phyloP scores from a whole-genome alignment of 1,284 basidiomycete genomes.

The Athelia sp. region DNA sequence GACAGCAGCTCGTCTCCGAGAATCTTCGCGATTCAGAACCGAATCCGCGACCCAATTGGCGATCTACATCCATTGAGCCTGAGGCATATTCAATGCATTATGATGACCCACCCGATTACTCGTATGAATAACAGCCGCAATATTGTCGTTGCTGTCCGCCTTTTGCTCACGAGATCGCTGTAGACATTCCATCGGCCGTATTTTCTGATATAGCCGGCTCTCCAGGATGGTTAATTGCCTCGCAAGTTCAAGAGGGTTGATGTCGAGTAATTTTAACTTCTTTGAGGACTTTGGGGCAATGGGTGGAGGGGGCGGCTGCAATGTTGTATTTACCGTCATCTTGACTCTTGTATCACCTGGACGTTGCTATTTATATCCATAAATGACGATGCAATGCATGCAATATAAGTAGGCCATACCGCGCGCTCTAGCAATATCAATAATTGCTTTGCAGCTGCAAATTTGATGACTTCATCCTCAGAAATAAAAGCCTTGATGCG shows the following conservation, averaged over 20 bases:
- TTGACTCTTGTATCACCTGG: slow-evolving; percentile 50
- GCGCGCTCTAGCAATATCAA: slow-evolving; percentile 70
- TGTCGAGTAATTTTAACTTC: slow-evolving; percentile 81
- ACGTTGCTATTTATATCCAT: slow-evolving; percentile 37
- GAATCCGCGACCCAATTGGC: slow-evolving; percentile 94
- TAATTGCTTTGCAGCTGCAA: slow-evolving; percentile 71
- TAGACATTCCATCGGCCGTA: slow-evolving; percentile 90
- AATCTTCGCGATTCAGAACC: slow-evolving; percentile 83
- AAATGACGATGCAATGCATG: slow-evolving; percentile 9
- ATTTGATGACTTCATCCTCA: slow-evolving; percentile 57
- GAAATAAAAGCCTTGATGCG: slow-evolving; percentile 75
- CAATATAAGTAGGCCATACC: slow-evolving; percentile 40
- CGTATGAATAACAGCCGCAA: slow-evolving; percentile 87
- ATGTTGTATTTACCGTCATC: slow-evolving; percentile 43
- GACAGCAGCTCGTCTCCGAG: slow-evolving; percentile 74
- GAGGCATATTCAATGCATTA: slow-evolving; percentile 2
- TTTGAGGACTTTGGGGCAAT: slow-evolving; percentile 72
- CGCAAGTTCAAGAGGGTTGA: slow-evolving; percentile 89
- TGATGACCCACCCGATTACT: slow-evolving; percentile 74
- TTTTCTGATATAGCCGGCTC: slow-evolving; percentile 81
- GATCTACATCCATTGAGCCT: slow-evolving; percentile 43
- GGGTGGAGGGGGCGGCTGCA: slow-evolving; percentile 63
- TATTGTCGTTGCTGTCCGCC: slow-evolving; percentile 74
- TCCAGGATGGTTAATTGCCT: slow-evolving; percentile 95
- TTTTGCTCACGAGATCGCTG: slow-evolving; percentile 74